phyloP scores from a whole-genome alignment of 352 stramenopile species.

The Phytophthora crassamura region DNA sequence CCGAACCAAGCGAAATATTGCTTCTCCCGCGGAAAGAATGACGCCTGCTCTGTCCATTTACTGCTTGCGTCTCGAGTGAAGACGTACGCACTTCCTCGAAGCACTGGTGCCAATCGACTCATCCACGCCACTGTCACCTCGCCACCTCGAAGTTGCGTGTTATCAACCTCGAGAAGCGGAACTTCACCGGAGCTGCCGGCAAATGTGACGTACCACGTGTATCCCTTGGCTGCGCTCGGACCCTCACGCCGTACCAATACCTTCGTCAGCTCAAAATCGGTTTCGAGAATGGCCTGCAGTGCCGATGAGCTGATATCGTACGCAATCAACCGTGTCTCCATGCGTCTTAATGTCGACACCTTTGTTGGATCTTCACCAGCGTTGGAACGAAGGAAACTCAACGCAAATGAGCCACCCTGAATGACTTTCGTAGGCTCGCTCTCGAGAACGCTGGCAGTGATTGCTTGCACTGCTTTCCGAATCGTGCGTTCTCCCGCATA shows the following conservation, averaged over 20 bases:
- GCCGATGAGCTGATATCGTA: slow-evolving; percentile 52
- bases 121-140: slow-evolving; percentile 51
- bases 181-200: slow-evolving; percentile 57
- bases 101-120: slow-evolving; percentile 57
- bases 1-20: slow-evolving; percentile 93
- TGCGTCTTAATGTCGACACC: slow-evolving; percentile 23
- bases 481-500: slow-evolving; percentile 66
- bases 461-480: slow-evolving; percentile 73
- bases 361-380: slow-evolving; percentile 20
- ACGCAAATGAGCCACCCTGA: slow-evolving; percentile 51
- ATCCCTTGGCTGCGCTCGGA: slow-evolving; percentile 53
- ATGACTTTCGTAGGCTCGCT: slow-evolving; percentile 23
- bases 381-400: slow-evolving; percentile 51
- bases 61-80: slow-evolving; percentile 61
- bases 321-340: slow-evolving; percentile 58
- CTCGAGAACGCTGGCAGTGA: slow-evolving; percentile 48
- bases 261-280: slow-evolving; percentile 73
- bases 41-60: slow-evolving; percentile 92
- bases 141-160: slow-evolving; percentile 30
- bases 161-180: slow-evolving; percentile 64
- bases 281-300: slow-evolving; percentile 65
- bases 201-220: slow-evolving; percentile 90
- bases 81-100: slow-evolving; percentile 71
- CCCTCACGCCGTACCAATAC: slow-evolving; percentile 75
- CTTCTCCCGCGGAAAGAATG: slow-evolving; percentile 90